Evolutionary conservation across 495 filamentous ascomycete genomes (phyloP), one percentile per base, ranked within the genome.

Genomic region (Massariosphaeria phaeospora): DNA sequence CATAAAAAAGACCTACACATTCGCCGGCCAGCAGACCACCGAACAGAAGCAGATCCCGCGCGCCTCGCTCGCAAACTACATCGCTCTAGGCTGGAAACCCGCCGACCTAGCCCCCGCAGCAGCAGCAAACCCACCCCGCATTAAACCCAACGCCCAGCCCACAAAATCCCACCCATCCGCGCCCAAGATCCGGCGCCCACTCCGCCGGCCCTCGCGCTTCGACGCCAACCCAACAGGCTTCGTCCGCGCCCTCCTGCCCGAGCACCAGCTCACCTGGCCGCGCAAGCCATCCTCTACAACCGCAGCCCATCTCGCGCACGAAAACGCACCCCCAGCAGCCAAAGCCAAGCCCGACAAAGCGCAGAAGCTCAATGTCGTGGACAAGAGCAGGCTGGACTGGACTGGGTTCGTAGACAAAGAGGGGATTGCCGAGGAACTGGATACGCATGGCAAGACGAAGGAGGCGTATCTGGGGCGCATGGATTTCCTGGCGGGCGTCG

Each of bases 361-460:
- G 40, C 82, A 84, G 66, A 96, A 96, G 66, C 78, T 97, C 65
- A 97, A 95, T 67, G 95, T 91, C 1, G 85, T 98, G 20, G 90
- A 97, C 73, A 98, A 98, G 75, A 91, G 86, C 30, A 77, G 87
- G 44, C 77, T 96, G 73, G 93, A 98, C 67, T 98, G 93, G 93
- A 89, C 88, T 3, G 84, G 84, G 36, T 95, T 88, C 64, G 94
- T 97, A 41, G 91, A 97, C 65, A 77, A 89, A 51, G 86, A 91
- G 60, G 94, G 93, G 1, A 85, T 98, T 70, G 83, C 83, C 62
- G 93, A 96, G 65, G 93, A 98, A 68, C 77, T 98, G 51, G 83
- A 85, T 61, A 76, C 83, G 39, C 85, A 89, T 57, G 88, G 88
- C 63, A 90, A 85, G 71, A 84, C 82, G 10, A 93, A 93, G 69